These are phyloP conservation scores for Leccinum solheimii DNA, from an alignment of 1,284 basidiomycete species.

Conservation along the genomic window DNA sequence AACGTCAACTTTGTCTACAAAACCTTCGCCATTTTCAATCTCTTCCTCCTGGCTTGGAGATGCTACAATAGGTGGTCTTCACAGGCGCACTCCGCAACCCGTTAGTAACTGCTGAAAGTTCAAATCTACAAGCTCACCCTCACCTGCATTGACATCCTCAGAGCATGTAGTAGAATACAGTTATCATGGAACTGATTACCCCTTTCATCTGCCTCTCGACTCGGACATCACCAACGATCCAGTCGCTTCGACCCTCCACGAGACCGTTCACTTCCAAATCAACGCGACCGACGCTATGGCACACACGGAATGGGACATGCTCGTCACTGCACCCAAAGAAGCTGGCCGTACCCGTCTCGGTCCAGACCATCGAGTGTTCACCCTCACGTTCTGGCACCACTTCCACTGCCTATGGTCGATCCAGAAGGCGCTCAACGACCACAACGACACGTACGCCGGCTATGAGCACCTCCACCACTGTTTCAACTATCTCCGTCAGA, in stretches of 20 bases:
- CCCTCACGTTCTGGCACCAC: slow-evolving; percentile 12
- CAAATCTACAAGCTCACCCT: neutral
- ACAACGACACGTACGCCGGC: slow-evolving; percentile 8
- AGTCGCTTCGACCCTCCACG: slow-evolving; percentile 14
- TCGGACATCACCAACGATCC: slow-evolving; percentile 4
- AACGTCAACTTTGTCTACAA: neutral
- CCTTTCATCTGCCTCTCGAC: slow-evolving; percentile 7
- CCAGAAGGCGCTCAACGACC: slow-evolving; percentile 14
- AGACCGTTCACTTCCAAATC: slow-evolving; percentile 13
- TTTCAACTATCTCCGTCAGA: slow-evolving; percentile 36
- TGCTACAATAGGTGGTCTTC: slow-evolving; percentile 8
- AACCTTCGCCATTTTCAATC: slow-evolving; percentile 3
- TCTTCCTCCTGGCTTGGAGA: slow-evolving; percentile 11
- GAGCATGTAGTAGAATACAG: slow-evolving; percentile 3
- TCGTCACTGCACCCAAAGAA: slow-evolving; percentile 13
- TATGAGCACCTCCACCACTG: slow-evolving; percentile 32
- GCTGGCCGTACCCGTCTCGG: slow-evolving; percentile 14
- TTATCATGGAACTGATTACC: slow-evolving; percentile 14
- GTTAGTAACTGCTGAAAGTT: neutral
- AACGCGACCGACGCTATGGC: slow-evolving; percentile 12
- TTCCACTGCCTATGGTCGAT: slow-evolving; percentile 18
- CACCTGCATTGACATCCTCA: neutral
- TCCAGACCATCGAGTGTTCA: slow-evolving; percentile 14
- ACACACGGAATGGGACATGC: slow-evolving; percentile 8
- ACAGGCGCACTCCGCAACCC: neutral